Conservation (phyloP, 352 stramenopile species). For the Saprolegnia parasitica region DNA sequence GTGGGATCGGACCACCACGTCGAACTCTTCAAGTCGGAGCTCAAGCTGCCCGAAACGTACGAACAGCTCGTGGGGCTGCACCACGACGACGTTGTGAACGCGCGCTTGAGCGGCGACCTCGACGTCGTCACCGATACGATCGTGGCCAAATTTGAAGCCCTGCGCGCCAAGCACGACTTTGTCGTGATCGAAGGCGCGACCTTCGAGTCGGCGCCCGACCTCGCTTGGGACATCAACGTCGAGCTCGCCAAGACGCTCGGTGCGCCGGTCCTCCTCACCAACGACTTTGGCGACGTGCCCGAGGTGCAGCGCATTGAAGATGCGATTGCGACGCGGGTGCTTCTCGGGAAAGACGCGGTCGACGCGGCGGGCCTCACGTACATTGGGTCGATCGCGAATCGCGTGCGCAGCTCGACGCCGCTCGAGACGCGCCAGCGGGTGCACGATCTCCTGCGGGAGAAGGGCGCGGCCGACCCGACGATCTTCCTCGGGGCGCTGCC, state of each 20-base stretch:
- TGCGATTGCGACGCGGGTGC: conserved; percentile 55
- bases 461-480: conserved; percentile 32
- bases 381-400: conserved; percentile 74
- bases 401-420: conserved; percentile 41
- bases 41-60: conserved; percentile 43
- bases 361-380: conserved; percentile 50
- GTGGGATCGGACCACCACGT: conserved; percentile 38
- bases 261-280: conserved; percentile 50
- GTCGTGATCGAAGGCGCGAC: conserved; percentile 78
- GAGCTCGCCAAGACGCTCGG: conserved; percentile 70
- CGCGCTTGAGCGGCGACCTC: conserved; percentile 48
- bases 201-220: conserved; percentile 53
- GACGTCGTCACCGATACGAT: conserved; percentile 69
- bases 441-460: conserved; percentile 35
- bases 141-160: conserved; percentile 50
- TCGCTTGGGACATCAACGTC: conserved; percentile 68
- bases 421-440: conserved; percentile 38
- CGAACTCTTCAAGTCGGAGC: conserved; percentile 54
- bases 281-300: background rate
- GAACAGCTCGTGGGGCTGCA: conserved; percentile 56
- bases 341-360: conserved; percentile 54
- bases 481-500: conserved; percentile 63
- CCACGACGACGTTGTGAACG: conserved; percentile 44
- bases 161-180: conserved; percentile 61
- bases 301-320: conserved; percentile 19